Evolutionary conservation across 2,329 filamentous ascomycete genomes (phyloP).

Genomic region (Hymenotorrendiella dingleyae): DNA sequence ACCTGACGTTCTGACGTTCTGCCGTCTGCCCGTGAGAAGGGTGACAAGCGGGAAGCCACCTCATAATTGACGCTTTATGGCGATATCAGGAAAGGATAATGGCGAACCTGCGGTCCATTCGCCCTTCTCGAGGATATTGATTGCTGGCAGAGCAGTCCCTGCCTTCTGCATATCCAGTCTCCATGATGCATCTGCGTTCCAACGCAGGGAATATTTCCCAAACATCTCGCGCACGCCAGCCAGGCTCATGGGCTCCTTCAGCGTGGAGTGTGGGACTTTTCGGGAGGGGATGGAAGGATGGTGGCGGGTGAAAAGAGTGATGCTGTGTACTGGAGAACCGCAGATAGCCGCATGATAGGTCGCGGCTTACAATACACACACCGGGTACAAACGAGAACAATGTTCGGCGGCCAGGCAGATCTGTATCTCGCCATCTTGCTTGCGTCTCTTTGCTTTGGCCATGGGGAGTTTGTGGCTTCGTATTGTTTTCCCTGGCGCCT

Average conservation of each 20-base stretch:
- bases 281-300: neutral
- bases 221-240: slow-evolving; percentile 1
- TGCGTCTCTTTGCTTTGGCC: slow-evolving; percentile 3
- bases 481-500: slow-evolving; percentile 1
- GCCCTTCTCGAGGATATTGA: neutral
- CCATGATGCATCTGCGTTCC: slow-evolving; percentile 1
- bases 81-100: neutral
- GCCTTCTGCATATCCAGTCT: slow-evolving; percentile 1
- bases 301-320: slow-evolving; percentile 1
- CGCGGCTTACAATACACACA: slow-evolving; percentile 6
- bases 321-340: slow-evolving; percentile 13
- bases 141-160: neutral
- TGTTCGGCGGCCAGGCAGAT: slow-evolving; percentile 7
- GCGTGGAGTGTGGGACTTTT: neutral
- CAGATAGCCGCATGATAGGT: slow-evolving; percentile 17
- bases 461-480: neutral
- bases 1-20: slow-evolving; percentile 7
- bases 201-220: slow-evolving; percentile 1
- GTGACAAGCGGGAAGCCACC: slow-evolving; percentile 3
- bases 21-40: neutral
- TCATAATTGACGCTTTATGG: neutral
- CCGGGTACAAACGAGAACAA: slow-evolving; percentile 5
- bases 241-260: neutral
- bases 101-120: neutral
- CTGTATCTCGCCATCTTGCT: slow-evolving; percentile 19